Evolutionary conservation across 1,284 basidiomycete species (phyloP).

Genomic region (Heterobasidion parviporum): DNA sequence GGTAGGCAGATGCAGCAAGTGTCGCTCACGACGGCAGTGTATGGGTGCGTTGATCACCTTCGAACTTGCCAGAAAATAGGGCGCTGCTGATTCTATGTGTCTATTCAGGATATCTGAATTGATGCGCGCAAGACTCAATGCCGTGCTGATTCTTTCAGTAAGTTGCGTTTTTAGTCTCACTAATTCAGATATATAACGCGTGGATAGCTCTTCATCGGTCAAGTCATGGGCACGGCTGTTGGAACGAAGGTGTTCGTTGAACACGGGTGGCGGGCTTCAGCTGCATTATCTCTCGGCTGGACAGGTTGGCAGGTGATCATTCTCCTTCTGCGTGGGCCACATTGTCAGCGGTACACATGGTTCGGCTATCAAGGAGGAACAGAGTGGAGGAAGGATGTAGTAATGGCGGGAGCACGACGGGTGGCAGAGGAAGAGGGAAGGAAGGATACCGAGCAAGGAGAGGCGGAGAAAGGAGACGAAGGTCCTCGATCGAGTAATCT

Average conservation of each 20-base stretch:
- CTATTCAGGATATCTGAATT: constrained; percentile 16
- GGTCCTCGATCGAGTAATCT: no score
- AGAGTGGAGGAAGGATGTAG: constrained; percentile 15
- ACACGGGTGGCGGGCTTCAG: constrained; percentile 43
- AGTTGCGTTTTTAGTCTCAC: background rate
- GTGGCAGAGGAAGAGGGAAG: background rate
- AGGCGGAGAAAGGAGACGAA: no score
- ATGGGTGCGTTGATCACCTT: constrained; percentile 10
- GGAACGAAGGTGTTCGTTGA: constrained; percentile 42
- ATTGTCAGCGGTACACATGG: constrained; percentile 29
- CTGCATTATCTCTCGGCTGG: constrained; percentile 37
- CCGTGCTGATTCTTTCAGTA: constrained; percentile 37
- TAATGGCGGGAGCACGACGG: background rate
- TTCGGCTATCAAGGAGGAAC: constrained; percentile 28
- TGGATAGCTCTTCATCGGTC: constrained; percentile 31
- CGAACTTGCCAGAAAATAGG: no score
- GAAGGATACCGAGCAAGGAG: background rate
- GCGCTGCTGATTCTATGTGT: background rate
- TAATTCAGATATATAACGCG: background rate
- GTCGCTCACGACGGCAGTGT: constrained; percentile 31
- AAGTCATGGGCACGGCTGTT: constrained; percentile 44
- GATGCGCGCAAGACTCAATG: constrained; percentile 42
- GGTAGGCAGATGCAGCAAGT: constrained; percentile 41
- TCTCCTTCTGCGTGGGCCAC: constrained; percentile 35
- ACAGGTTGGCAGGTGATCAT: constrained; percentile 31